Evolutionary conservation across 2,329 filamentous ascomycete genomes (phyloP).

Genomic region (Trichophyton schoenleinii): DNA sequence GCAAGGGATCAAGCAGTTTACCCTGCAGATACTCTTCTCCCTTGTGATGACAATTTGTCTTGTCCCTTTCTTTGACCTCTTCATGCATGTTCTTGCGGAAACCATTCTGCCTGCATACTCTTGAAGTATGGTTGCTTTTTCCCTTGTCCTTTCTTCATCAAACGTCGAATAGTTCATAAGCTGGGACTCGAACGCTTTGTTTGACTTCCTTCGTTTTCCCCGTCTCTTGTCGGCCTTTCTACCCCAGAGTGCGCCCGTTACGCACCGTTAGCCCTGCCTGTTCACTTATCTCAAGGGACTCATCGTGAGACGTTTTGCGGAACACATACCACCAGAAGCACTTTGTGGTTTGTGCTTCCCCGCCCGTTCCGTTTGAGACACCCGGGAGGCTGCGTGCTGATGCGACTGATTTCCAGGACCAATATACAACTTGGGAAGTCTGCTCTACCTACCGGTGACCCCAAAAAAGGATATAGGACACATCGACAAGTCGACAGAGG

Average conservation of each 20-base stretch:
- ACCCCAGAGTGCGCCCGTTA: not conserved
- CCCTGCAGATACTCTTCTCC: not conserved
- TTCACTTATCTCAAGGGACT: not conserved
- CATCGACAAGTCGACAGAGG: not conserved
- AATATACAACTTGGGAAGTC: not conserved
- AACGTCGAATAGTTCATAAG: not conserved
- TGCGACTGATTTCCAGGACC: not conserved
- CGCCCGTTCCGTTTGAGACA: not conserved
- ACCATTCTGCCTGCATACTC: not conserved
- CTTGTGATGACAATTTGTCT: not conserved
- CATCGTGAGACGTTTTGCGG: not conserved
- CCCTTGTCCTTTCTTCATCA: not conserved
- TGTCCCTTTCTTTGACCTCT: not conserved
- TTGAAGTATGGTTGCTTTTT: not conserved
- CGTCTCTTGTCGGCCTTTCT: not conserved
- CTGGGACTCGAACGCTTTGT: not conserved
- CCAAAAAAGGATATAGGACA: not conserved
- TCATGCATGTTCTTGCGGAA: slow-evolving; percentile 1
- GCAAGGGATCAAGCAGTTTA: not conserved
- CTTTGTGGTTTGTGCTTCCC: not conserved
- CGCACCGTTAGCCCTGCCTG: not conserved
- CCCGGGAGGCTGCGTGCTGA: not conserved
- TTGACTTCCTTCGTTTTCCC: not conserved
- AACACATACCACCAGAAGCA: not conserved
- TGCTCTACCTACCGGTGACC: not conserved